phyloP scores from a whole-genome alignment of 73 alveolate species.

The Breviolum minutum region DNA sequence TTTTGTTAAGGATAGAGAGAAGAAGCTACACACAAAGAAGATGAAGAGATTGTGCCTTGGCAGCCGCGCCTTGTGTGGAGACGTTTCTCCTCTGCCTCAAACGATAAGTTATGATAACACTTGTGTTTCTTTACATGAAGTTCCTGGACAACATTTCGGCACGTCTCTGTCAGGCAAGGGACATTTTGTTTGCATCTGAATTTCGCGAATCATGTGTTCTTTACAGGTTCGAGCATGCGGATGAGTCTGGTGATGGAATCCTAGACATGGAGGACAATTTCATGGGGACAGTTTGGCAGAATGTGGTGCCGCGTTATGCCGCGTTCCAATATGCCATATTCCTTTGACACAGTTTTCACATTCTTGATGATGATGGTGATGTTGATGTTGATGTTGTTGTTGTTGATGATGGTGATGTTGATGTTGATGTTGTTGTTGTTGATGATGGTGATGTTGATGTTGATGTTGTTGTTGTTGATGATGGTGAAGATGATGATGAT shows the following conservation, averaged over 20 bases:
- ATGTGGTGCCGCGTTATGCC: not conserved
- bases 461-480: too few relatives aligned
- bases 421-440: too few relatives aligned
- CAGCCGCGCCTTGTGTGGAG: not conserved
- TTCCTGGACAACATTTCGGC: not conserved
- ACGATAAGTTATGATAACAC: not conserved
- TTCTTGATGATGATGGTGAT: too few relatives aligned
- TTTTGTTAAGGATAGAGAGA: constrained; percentile 15
- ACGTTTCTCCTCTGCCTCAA: not conserved
- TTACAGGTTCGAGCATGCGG: constrained; percentile 74
- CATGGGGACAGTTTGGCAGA: not conserved
- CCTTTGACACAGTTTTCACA: not conserved
- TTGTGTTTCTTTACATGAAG: not conserved
- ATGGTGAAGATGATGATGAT: too few relatives aligned
- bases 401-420: too few relatives aligned
- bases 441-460: too few relatives aligned
- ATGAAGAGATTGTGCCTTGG: constrained; percentile 64
- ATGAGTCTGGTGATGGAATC: constrained; percentile 83
- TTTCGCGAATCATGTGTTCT: not conserved
- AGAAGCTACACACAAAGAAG: constrained; percentile 76
- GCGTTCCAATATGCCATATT: not conserved
- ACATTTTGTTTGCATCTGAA: too few relatives aligned
- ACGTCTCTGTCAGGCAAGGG: not conserved
- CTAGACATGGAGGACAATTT: constrained; percentile 49
- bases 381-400: too few relatives aligned